These are phyloP conservation scores for Phylloporus sp. DNA, from an alignment of 1,284 basidiomycete species.

Conservation along the genomic window DNA sequence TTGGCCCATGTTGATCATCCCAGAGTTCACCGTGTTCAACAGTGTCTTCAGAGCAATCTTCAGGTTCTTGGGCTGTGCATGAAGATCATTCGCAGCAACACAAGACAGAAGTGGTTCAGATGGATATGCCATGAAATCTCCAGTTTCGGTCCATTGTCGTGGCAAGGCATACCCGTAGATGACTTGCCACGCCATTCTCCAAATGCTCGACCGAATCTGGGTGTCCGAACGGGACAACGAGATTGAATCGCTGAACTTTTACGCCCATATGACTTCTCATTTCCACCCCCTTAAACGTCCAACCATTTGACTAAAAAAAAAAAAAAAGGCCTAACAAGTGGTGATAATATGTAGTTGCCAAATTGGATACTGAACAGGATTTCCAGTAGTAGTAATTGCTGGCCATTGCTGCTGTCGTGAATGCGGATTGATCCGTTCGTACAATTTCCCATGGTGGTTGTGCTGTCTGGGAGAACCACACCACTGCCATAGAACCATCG, in stretches of 20 bases:
- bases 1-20: slow-evolving; percentile 16
- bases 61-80: background rate
- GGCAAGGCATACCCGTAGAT: slow-evolving; percentile 6
- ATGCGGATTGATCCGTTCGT: slow-evolving; percentile 1
- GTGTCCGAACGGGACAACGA: too few species aligned
- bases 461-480: background rate
- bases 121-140: slow-evolving; percentile 13
- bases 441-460: too few species aligned
- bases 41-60: background rate
- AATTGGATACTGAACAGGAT: background rate
- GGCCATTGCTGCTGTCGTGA: background rate
- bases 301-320: too few species aligned
- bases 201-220: background rate
- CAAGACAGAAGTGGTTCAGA: slow-evolving; percentile 17
- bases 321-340: too few species aligned
- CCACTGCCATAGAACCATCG: background rate
- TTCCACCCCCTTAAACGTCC: too few species aligned
- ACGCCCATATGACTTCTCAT: too few species aligned
- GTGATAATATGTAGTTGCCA: too few species aligned
- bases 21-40: background rate
- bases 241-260: too few species aligned
- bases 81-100: slow-evolving; percentile 4
- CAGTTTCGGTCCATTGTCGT: slow-evolving; percentile 10
- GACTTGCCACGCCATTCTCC: slow-evolving; percentile 10
- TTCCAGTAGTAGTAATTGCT: slow-evolving; percentile 1